Evolutionary conservation across 2,329 filamentous ascomycete genomes (phyloP).

Genomic region (Tympanopsis confertula): DNA sequence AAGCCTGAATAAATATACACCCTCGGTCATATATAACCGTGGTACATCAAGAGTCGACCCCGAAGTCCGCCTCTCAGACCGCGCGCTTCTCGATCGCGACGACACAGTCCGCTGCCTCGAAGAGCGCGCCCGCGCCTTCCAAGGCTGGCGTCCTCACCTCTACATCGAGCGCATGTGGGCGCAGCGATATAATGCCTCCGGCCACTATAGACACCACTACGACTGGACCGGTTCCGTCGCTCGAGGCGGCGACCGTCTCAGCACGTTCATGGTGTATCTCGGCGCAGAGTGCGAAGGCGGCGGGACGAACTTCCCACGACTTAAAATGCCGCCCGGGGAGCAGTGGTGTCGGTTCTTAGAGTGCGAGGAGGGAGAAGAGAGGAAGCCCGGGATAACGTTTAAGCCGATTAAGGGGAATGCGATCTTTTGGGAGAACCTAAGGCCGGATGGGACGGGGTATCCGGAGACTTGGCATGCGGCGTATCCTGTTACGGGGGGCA

Average conservation of each 20-base stretch:
- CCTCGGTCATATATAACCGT: constrained; percentile 40
- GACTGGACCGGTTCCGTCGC: constrained; percentile 36
- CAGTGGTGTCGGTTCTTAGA: constrained; percentile 47
- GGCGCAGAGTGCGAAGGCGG: constrained; percentile 38
- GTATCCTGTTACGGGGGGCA: constrained; percentile 39
- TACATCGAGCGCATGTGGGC: constrained; percentile 50
- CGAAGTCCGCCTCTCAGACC: constrained; percentile 37
- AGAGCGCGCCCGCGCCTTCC: constrained; percentile 41
- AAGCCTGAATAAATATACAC: constrained; percentile 34
- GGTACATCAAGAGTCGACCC: constrained; percentile 31
- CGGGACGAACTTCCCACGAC: constrained; percentile 46
- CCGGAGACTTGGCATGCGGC: constrained; percentile 50
- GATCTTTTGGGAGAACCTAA: constrained; percentile 51
- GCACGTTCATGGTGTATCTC: constrained; percentile 52
- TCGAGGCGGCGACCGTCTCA: constrained; percentile 28
- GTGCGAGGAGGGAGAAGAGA: constrained; percentile 24
- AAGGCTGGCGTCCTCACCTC: constrained; percentile 45
- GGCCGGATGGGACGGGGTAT: constrained; percentile 39
- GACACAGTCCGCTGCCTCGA: constrained; percentile 44
- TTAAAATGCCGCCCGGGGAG: constrained; percentile 26
- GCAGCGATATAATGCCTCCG: constrained; percentile 42
- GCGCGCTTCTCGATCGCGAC: constrained; percentile 30
- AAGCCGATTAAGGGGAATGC: constrained; percentile 44
- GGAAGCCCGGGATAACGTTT: constrained; percentile 38
- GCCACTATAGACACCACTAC: constrained; percentile 47